These are phyloP conservation scores for Epichloe uncinata DNA, from an alignment of 2,329 filamentous ascomycete species.

Conservation along the genomic window DNA sequence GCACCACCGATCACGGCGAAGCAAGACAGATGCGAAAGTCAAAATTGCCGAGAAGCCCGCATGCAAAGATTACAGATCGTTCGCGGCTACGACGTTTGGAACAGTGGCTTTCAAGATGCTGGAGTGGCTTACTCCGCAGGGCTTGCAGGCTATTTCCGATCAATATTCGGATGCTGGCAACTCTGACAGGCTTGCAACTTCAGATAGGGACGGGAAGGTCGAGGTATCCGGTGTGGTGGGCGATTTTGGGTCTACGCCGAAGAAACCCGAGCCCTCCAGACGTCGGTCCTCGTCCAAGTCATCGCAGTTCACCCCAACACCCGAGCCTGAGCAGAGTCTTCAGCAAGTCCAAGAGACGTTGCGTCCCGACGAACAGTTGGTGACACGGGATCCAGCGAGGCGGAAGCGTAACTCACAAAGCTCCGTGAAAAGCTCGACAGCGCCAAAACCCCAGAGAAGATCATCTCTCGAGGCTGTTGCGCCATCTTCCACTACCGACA, in stretches of 20 bases:
- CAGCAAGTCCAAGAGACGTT: neutral
- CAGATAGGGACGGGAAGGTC: neutral
- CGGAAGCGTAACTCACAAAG: slow-evolving; percentile 10
- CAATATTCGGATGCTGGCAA: slow-evolving; percentile 15
- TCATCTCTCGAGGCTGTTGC: slow-evolving; percentile 20
- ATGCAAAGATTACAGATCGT: slow-evolving; percentile 45
- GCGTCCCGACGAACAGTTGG: slow-evolving; percentile 3
- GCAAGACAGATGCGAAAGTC: slow-evolving; percentile 14
- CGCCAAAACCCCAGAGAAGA: slow-evolving; percentile 17
- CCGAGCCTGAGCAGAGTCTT: neutral
- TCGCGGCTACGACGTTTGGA: slow-evolving; percentile 50
- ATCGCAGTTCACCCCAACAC: neutral
- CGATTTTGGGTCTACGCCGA: neutral
- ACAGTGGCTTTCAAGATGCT: slow-evolving; percentile 57
- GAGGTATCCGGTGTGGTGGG: neutral
- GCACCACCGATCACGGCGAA: neutral
- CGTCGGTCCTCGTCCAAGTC: slow-evolving; percentile 1
- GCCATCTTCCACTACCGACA: slow-evolving; percentile 15
- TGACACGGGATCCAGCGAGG: slow-evolving; percentile 5
- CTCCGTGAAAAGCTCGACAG: slow-evolving; percentile 9
- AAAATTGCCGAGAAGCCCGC: slow-evolving; percentile 31
- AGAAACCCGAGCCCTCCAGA: neutral
- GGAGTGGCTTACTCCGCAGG: slow-evolving; percentile 53
- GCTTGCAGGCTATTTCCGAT: slow-evolving; percentile 34
- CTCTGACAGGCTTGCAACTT: slow-evolving; percentile 4